Evolutionary conservation across 257 asterid genomes (phyloP), one percentile per base, ranked within the genome.

Genomic region (Cynanchum wilfordii): DNA sequence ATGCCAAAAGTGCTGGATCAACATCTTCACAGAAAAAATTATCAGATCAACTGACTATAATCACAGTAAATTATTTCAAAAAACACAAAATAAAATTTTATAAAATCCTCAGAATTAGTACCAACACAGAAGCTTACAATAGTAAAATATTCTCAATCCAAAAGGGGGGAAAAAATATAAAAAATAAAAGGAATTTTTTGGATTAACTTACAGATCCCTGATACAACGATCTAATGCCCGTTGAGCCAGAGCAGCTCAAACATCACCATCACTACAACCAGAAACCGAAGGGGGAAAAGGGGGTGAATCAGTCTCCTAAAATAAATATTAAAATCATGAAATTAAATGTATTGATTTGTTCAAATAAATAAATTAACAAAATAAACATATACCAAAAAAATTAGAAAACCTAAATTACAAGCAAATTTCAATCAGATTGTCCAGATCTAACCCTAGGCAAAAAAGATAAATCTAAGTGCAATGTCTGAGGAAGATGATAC

Each of bases 121-220:
- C 73, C 16, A 47, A 16, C 16, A 15, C 52, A 29, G 19, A 4
- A 69, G 29, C 19, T 68, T 57, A 25, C 7, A 25, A 16, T 30
- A 16, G 36, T 30, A 75, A 59, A 30, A 33, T 58, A 66, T 42
- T 68, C 20, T 33, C 70, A 75, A 47, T 20, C 9, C 50, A 27
- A 19, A n/a, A n/a, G 52, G 52, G 19, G 52, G 52, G 24, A 8
- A 40, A 6, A 40, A 40, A 6, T 6, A 3, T 6, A 40, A 44
- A 44, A 36, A 20, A 3, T 0, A 33, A 20, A 19, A n/a, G 20
- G 52, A 58, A 19, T 40, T 25, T 25, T 50, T 51, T 17, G 1
- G 56, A 73, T 63, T 62, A 15, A 84, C 92, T 84, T 83, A 81
- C 87, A 75, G 56, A 74, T 77, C 70, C 67, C 60, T 75, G 83